Base-by-base conservation (phyloP, 2,329 filamentous ascomycete genomes). In the Trichoderma harzianum region DNA sequence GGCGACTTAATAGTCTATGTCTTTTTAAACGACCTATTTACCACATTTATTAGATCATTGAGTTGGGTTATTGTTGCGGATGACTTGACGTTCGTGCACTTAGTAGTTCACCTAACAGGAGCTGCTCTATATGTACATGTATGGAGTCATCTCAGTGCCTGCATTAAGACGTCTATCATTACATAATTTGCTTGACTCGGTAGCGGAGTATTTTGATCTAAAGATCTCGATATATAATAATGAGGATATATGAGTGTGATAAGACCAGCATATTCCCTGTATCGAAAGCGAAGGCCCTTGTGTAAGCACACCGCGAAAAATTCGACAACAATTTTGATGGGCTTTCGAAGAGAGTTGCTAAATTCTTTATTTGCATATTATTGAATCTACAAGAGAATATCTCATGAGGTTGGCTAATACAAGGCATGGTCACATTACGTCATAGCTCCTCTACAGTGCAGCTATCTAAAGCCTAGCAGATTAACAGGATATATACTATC, bases 191-290 rank as follows among this genome's bases (percentile, higher is more conserved):
- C 36, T 7, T 0, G 36, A 3, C 36, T 39, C 14, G 14, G 4
- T 39, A 39, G 14, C 1, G 14, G 34, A 47, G 18, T 47, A 47
- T 11, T n/a, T 10, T 5, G 6, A 47, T n/a, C 39, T 47, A 10
- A 47, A n/a, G 18, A 11, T 11, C 7, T 7, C 5, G 18, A n/a
- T n/a, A 47, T 47, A 11, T 7, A 47, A n/a, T n/a, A 11, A 8
- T 47, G 1, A 21, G 18, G 39, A n/a, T 21, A 11, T 43, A 0
- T 18, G 7, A 43, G 39, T 10, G 21, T 14, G 47, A 53, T 53
- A 24, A 7, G 3, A 3, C 3, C n/a, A 3, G 21, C 47, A 3
- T 5, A 1, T 39, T 8, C 11, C 2, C 47, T 0, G 5, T 14
- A 5, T 1, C n/a, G 1, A 51, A 51, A 6, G 8, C 11, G 18